Conservation (phyloP, 139 green algal species). For the Chlorella sp. region DNA sequence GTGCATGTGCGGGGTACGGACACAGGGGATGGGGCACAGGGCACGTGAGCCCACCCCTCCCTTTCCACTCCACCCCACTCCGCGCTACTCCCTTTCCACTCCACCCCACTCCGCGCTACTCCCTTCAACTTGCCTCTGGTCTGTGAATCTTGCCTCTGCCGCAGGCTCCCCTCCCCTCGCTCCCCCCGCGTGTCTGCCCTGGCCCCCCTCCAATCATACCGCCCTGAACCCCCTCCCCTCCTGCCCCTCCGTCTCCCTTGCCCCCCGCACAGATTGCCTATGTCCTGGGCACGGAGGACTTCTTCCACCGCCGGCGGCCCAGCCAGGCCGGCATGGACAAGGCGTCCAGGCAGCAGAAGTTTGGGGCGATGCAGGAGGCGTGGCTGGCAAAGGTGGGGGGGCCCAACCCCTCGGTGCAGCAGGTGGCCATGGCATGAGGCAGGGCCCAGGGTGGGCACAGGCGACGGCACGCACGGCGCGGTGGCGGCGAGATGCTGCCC, state of each 20-base stretch:
- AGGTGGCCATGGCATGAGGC: not conserved
- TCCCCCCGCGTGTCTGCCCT: not conserved
- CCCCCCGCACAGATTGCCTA: slow-evolving; percentile 80
- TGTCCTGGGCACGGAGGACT: slow-evolving; percentile 96
- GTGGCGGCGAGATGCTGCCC: too few relatives aligned
- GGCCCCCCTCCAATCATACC: not conserved
- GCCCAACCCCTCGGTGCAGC: not conserved
- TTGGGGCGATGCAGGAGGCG: not conserved
- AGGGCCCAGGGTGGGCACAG: too few relatives aligned
- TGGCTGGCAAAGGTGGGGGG: not conserved
- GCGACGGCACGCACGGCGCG: too few relatives aligned
- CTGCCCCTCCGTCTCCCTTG: not conserved
- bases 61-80: too few relatives aligned
- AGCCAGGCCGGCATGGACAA: slow-evolving; percentile 10
- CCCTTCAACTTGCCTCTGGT: not conserved
- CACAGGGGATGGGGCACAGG: not conserved
- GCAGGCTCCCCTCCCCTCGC: not conserved
- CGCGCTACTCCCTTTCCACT: too few relatives aligned
- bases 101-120: too few relatives aligned
- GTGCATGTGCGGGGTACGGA: not conserved
- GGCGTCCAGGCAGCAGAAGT: not conserved
- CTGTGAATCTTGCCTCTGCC: not conserved
- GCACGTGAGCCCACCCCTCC: not conserved
- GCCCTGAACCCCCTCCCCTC: not conserved
- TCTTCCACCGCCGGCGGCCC: slow-evolving; percentile 63